Percentiles rank a stretch among this genome's conserved stretches.
Evolutionary conservation across 2,329 filamentous ascomycete species (phyloP).

Genomic region (Lecanosticta acicola): DNA sequence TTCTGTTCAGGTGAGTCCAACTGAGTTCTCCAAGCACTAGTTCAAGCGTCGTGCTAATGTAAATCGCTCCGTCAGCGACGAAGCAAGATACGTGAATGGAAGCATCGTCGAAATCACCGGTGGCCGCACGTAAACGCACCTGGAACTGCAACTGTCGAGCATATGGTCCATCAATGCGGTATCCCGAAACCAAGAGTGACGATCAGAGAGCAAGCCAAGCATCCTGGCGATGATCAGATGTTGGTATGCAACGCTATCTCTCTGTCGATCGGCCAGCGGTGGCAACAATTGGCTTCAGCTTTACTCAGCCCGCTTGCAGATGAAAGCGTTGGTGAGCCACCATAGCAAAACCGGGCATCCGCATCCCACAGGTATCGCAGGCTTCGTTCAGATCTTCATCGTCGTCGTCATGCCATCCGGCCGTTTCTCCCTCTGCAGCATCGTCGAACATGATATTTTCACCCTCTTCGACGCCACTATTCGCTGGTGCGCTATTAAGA

Average conservation of each 20-base stretch:
- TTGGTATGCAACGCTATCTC: background rate
- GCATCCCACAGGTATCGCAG: conserved; percentile 47
- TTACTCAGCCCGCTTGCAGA: conserved; percentile 2
- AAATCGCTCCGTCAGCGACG: conserved; percentile 28
- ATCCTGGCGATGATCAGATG: background rate
- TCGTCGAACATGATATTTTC: conserved; percentile 8
- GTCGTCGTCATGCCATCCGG: conserved; percentile 20
- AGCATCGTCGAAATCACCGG: conserved; percentile 47
- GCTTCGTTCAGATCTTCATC: conserved; percentile 28
- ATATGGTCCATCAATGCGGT: too few relatives aligned
- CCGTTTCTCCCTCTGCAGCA: conserved; percentile 6
- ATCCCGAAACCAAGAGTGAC: too few relatives aligned
- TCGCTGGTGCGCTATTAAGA: background rate
- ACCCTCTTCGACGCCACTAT: conserved; percentile 1
- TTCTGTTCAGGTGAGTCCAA: conserved; percentile 36
- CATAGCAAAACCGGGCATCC: conserved; percentile 55
- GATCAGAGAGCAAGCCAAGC: too few relatives aligned
- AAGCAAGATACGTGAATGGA: conserved; percentile 44
- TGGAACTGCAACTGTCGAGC: too few relatives aligned
- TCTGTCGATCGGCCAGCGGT: background rate
- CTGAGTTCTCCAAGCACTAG: background rate
- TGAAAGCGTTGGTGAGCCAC: conserved; percentile 54
- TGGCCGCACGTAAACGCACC: conserved; percentile 18
- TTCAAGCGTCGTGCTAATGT: background rate
- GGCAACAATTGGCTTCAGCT: background rate